A percentile compares a stretch with the other conserved stretches of the same genome.
Evolutionary conservation across 495 filamentous ascomycete species (phyloP).

Genomic region (Staphylotrichum longicolle): DNA sequence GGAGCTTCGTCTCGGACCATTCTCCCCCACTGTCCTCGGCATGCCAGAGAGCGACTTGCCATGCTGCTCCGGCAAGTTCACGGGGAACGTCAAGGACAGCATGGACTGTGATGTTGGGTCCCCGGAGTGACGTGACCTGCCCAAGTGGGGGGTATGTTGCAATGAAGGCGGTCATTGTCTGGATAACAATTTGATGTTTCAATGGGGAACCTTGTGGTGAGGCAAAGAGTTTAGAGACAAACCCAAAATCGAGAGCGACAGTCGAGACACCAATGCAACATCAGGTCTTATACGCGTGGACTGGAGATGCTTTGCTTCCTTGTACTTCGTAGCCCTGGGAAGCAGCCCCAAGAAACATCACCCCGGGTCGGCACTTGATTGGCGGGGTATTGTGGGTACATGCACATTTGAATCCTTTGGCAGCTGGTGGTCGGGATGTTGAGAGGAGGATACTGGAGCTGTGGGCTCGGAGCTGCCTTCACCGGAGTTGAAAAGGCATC

Average conservation of each 20-base stretch:
- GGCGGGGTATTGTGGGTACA: constrained; percentile 15
- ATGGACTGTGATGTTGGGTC: constrained; percentile 56
- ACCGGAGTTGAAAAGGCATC: not conserved
- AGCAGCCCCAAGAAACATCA: not conserved
- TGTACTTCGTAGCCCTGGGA: not conserved
- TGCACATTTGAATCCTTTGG: not conserved
- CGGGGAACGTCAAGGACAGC: constrained; percentile 69
- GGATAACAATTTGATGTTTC: too few relatives aligned
- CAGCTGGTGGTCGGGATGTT: not conserved
- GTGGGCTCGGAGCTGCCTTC: not conserved
- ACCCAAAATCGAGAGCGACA: too few relatives aligned
- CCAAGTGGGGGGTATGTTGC: constrained; percentile 64
- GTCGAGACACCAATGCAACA: not conserved
- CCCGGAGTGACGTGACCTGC: constrained; percentile 60
- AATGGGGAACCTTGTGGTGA: not conserved
- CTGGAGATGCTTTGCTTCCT: not conserved
- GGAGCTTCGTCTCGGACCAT: constrained; percentile 51
- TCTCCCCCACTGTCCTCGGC: constrained; percentile 43
- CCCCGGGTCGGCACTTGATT: not conserved
- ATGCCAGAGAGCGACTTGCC: constrained; percentile 78
- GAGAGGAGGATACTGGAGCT: not conserved
- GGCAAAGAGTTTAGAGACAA: too few relatives aligned
- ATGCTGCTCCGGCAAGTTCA: constrained; percentile 54
- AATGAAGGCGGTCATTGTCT: constrained; percentile 33
- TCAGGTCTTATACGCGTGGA: not conserved